A percentile compares a stretch with the other conserved stretches of the same genome.
Conservation (phyloP, 768 basidiomycete species). For the Amanita rimosa region DNA sequence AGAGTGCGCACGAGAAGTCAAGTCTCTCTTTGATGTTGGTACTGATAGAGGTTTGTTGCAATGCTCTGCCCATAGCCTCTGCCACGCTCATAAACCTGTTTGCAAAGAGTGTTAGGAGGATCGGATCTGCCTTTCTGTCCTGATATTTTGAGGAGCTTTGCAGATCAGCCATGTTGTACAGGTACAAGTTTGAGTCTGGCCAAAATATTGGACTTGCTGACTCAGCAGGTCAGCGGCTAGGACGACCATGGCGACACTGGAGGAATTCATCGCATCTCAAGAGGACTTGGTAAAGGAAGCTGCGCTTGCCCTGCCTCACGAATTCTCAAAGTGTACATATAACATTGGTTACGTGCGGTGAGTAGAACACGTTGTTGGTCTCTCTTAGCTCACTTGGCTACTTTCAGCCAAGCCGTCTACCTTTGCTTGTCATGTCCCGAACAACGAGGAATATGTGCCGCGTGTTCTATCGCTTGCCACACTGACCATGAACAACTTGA, state of each 20-base stretch:
- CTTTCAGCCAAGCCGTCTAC: slow-evolving; percentile 62
- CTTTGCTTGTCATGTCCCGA: slow-evolving; percentile 67
- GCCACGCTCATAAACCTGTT: slow-evolving; percentile 98
- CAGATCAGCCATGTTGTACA: background rate
- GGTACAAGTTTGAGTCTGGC: background rate
- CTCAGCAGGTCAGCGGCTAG: background rate
- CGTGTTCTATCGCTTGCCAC: slow-evolving; percentile 82
- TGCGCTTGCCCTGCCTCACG: slow-evolving; percentile 47
- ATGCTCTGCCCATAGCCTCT: slow-evolving; percentile 87
- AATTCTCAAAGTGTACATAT: slow-evolving; percentile 60
- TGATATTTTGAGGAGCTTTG: background rate
- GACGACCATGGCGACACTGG: slow-evolving; percentile 19
- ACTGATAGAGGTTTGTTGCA: slow-evolving; percentile 85
- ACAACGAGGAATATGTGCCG: slow-evolving; percentile 63
- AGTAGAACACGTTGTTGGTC: slow-evolving; percentile 3
- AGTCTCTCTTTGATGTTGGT: slow-evolving; percentile 95
- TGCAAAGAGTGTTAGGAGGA: slow-evolving; percentile 83
- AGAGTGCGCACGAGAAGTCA: slow-evolving; percentile 92
- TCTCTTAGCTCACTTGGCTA: slow-evolving; percentile 1
- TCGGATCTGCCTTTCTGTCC: slow-evolving; percentile 60
- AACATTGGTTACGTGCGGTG: slow-evolving; percentile 43
- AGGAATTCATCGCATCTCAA: slow-evolving; percentile 35
- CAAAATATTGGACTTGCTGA: background rate
- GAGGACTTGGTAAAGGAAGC: slow-evolving; percentile 39
- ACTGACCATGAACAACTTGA: slow-evolving; percentile 81